Base-by-base conservation (phyloP, 805 yeast genomes). In the Blastobotrys muscicola region DNA sequence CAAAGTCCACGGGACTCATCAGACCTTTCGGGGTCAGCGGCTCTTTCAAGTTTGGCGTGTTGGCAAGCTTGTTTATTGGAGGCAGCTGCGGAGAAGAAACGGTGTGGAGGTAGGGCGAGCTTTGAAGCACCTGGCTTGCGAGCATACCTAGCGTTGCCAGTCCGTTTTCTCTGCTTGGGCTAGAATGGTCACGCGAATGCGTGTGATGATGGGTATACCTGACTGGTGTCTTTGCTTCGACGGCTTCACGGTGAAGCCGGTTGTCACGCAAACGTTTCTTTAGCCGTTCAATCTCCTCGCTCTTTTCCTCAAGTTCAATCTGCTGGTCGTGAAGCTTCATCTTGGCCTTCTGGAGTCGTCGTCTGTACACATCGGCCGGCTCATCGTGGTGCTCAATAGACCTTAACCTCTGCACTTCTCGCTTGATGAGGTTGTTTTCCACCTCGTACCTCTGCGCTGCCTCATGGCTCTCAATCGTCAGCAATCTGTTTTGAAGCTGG, bases 71-170 rank as follows among this genome's bases (percentile, higher is more conserved):
- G 7, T n/a, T 10, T n/a, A 14, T 12, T 5, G 15, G 36, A n/a
- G 36, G 36, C 3, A 13, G 20, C 16, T 33, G 36, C 32, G 23
- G 39, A 10, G 29, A 15, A 6, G 26, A 4, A 4, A 20, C 26
- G 26, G 26, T 6, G 26, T 20, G 26, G 26, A 20, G 26, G 26
- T 20, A 20, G 6, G 26, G 26, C 26, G 26, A 20, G 26, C 26
- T 20, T 44, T 44, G 35, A 12, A 74, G 54, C 0, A 72, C 77
- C 49, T 75, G 80, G 35, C 75, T 67, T 2, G 81, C 81, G 43
- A 76, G 59, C 45, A 72, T 57, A 10, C 79, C 81, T 38, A 76
- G 59, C 0, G 80, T 72, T 36, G 69, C 71, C 38, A 76, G 48
- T 64, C 70, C 69, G 15, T 23, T 23, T 20, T 36, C 39, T n/a